A percentile compares a stretch with the other conserved stretches of the same genome.
phyloP scores from a whole-genome alignment of 2,329 filamentous ascomycete species.

The Fusarium cyanostomum region DNA sequence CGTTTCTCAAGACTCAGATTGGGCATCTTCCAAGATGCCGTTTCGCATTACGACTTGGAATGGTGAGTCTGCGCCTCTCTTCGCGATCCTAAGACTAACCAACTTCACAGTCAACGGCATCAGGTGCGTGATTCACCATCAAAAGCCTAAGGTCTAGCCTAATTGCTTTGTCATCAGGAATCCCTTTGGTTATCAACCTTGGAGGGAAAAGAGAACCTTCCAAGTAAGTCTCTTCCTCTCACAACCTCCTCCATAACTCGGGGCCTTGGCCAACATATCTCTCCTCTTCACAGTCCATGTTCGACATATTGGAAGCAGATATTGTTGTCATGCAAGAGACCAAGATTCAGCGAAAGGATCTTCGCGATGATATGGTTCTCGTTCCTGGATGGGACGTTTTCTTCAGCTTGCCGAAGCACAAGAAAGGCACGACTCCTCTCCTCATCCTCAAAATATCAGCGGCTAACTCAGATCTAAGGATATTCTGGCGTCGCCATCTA shows the following conservation, averaged over 20 bases:
- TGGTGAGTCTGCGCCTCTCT: slow-evolving; percentile 59
- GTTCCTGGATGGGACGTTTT: slow-evolving; percentile 96
- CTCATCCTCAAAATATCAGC: background rate
- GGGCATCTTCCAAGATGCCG: slow-evolving; percentile 61
- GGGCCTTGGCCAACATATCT: background rate
- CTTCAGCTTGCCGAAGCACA: slow-evolving; percentile 91
- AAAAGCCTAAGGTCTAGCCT: background rate
- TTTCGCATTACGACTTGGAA: slow-evolving; percentile 90
- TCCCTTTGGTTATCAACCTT: slow-evolving; percentile 86
- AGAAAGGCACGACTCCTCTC: slow-evolving; percentile 73
- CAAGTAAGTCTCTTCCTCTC: slow-evolving; percentile 56
- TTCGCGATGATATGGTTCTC: slow-evolving; percentile 94
- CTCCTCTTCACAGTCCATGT: slow-evolving; percentile 74
- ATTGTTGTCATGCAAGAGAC: slow-evolving; percentile 96
- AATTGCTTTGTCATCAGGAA: slow-evolving; percentile 61
- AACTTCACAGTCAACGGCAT: slow-evolving; percentile 76
- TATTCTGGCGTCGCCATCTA: slow-evolving; percentile 98
- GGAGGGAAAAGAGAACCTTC: slow-evolving; percentile 76
- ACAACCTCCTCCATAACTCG: background rate
- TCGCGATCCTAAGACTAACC: slow-evolving; percentile 1
- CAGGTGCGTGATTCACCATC: slow-evolving; percentile 58
- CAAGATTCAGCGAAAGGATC: slow-evolving; percentile 93
- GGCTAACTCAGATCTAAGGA: slow-evolving; percentile 59
- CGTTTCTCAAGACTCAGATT: background rate
- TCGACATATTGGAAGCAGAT: slow-evolving; percentile 90